Conservation (phyloP, 2,329 filamentous ascomycete genomes). For the Ceratocystis colombiana region DNA sequence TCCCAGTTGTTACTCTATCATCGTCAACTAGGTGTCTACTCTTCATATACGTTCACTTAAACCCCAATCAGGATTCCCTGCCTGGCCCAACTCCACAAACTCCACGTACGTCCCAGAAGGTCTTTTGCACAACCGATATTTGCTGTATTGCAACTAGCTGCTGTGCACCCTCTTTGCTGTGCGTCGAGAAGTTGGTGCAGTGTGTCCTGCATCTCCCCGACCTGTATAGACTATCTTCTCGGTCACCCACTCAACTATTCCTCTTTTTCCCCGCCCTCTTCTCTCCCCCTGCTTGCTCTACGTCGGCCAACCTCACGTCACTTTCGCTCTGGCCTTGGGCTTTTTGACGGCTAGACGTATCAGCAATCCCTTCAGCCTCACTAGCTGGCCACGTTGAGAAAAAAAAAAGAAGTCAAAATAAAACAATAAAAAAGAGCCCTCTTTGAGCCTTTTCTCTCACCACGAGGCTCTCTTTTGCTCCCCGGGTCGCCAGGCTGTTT, state of each 20-base stretch:
- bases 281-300: neutral
- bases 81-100: slow-evolving; percentile 18
- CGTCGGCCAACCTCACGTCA: slow-evolving; percentile 10
- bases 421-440: neutral
- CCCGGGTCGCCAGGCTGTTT: neutral
- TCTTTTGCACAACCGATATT: slow-evolving; percentile 16
- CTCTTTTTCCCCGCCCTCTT: slow-evolving; percentile 11
- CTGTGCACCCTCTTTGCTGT: neutral
- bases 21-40: slow-evolving; percentile 17
- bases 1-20: slow-evolving; percentile 22
- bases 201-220: slow-evolving; percentile 7
- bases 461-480: neutral
- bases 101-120: slow-evolving; percentile 13
- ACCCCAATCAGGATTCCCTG: slow-evolving; percentile 20
- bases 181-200: slow-evolving; percentile 3
- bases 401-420: slow-evolving; percentile 6
- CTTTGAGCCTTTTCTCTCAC: neutral
- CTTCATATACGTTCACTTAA: slow-evolving; percentile 23
- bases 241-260: slow-evolving; percentile 2
- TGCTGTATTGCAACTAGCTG: slow-evolving; percentile 16
- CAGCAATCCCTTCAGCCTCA: slow-evolving; percentile 14
- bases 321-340: slow-evolving; percentile 7
- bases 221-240: slow-evolving; percentile 4
- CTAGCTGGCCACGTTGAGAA: slow-evolving; percentile 7
- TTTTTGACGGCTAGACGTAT: slow-evolving; percentile 8